Percentiles rank a stretch among this genome's conserved stretches.
Evolutionary conservation across 371 early-diverging fungal genomes (phyloP).

Genomic region (Apophysomyces elegans): DNA sequence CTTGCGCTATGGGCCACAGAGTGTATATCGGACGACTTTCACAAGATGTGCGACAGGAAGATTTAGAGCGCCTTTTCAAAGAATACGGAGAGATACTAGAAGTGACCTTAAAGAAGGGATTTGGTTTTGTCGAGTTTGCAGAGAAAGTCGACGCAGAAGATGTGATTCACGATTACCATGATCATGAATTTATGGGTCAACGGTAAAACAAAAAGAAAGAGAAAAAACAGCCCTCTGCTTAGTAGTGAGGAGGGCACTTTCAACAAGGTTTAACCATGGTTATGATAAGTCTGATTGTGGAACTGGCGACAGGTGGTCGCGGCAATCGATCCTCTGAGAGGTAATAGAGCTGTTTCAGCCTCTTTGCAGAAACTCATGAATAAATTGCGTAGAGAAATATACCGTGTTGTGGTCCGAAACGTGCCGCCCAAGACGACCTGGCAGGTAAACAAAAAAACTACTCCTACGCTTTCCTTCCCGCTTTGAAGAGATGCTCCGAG

Average conservation of each 20-base stretch:
- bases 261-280: background rate
- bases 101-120: slow-evolving; percentile 67
- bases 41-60: slow-evolving; percentile 63
- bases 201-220: slow-evolving; percentile 42
- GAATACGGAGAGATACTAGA: slow-evolving; percentile 66
- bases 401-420: slow-evolving; percentile 69
- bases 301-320: slow-evolving; percentile 9
- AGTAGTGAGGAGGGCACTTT: background rate
- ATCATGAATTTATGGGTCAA: slow-evolving; percentile 67
- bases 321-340: slow-evolving; percentile 7
- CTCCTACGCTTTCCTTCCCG: slow-evolving; percentile 1
- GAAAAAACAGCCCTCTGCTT: background rate
- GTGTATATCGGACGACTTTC: slow-evolving; percentile 70
- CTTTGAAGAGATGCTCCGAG: slow-evolving; percentile 1
- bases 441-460: slow-evolving; percentile 60
- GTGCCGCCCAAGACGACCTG: slow-evolving; percentile 70
- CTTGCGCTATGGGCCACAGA: slow-evolving; percentile 50
- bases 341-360: slow-evolving; percentile 6
- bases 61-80: slow-evolving; percentile 65
- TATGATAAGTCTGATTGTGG: slow-evolving; percentile 4
- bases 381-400: background rate
- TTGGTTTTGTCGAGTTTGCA: slow-evolving; percentile 50
- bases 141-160: slow-evolving; percentile 36
- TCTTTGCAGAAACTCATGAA: background rate
- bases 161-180: slow-evolving; percentile 67